These are phyloP conservation scores for Castanopsis chinensis DNA, from an alignment of 306 rosid genomes.

Conservation along the genomic window DNA sequence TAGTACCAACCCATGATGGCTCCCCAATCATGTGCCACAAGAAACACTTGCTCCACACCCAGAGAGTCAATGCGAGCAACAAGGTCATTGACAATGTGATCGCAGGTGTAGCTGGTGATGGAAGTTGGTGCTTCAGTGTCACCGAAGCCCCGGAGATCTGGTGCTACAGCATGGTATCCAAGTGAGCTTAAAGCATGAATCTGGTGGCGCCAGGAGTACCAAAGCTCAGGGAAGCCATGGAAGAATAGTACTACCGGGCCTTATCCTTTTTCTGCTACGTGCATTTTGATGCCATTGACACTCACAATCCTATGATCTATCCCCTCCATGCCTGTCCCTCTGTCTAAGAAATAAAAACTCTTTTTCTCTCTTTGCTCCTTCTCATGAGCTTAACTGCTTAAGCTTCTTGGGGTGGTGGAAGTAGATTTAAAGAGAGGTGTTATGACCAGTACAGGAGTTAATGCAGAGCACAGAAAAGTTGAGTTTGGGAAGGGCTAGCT, in stretches of 20 bases:
- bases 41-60: slow-evolving; percentile 20
- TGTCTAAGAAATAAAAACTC: background rate
- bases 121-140: slow-evolving; percentile 25
- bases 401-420: background rate
- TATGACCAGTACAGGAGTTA: background rate
- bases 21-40: slow-evolving; percentile 41
- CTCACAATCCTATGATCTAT: slow-evolving; percentile 17
- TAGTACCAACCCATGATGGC: slow-evolving; percentile 33
- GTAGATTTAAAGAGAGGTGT: background rate
- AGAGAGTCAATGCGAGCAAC: slow-evolving; percentile 19
- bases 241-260: slow-evolving; percentile 36
- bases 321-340: slow-evolving; percentile 14
- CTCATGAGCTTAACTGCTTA: background rate
- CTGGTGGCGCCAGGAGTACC: slow-evolving; percentile 41
- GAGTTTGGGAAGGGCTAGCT: background rate
- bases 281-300: slow-evolving; percentile 38
- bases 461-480: background rate
- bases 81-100: slow-evolving; percentile 27
- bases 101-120: slow-evolving; percentile 6
- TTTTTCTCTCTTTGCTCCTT: background rate
- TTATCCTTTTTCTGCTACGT: slow-evolving; percentile 31
- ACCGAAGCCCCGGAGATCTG: slow-evolving; percentile 38
- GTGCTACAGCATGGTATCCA: slow-evolving; percentile 35
- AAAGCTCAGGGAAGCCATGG: slow-evolving; percentile 41
- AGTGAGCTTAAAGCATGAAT: slow-evolving; percentile 12